phyloP scores from a whole-genome alignment of 1,139 yeast genomes.

The Lodderomyces theae region DNA sequence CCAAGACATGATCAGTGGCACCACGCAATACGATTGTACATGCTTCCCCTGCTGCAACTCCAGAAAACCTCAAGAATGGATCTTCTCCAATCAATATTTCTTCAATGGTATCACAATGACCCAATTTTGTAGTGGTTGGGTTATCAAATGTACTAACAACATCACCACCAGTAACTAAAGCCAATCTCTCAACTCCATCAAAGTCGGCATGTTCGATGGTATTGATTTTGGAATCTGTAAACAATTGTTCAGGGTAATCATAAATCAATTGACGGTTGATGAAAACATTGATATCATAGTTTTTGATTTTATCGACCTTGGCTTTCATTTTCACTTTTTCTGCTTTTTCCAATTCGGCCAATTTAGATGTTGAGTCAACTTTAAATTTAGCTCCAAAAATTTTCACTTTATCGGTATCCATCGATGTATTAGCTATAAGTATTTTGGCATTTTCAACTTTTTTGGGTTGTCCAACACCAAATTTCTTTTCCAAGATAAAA shows the following conservation, averaged over 20 bases:
- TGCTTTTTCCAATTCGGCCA: slow-evolving; percentile 94
- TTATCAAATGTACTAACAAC: slow-evolving; percentile 95
- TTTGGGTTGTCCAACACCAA: slow-evolving; percentile 94
- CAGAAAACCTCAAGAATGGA: slow-evolving; percentile 81
- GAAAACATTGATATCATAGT: slow-evolving; percentile 81
- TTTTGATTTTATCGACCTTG: slow-evolving; percentile 83
- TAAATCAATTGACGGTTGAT: slow-evolving; percentile 94
- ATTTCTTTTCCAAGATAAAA: slow-evolving; percentile 83
- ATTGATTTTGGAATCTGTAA: slow-evolving; percentile 82
- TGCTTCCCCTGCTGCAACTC: slow-evolving; percentile 94
- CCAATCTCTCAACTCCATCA: slow-evolving; percentile 95
- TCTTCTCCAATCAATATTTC: slow-evolving; percentile 93
- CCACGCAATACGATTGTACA: slow-evolving; percentile 96
- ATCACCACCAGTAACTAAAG: slow-evolving; percentile 96
- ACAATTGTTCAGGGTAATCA: slow-evolving; percentile 96
- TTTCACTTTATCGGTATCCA: slow-evolving; percentile 97
- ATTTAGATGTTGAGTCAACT: slow-evolving; percentile 90
- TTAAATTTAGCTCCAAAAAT: slow-evolving; percentile 97
- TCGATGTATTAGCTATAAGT: slow-evolving; percentile 89
- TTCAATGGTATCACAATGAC: slow-evolving; percentile 86
- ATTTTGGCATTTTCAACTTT: slow-evolving; percentile 79
- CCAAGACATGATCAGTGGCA: slow-evolving; percentile 93
- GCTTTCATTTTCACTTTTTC: slow-evolving; percentile 90
- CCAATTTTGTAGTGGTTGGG: slow-evolving; percentile 82
- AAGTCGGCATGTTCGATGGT: slow-evolving; percentile 98